Base-by-base conservation (phyloP, 352 stramenopile genomes). In the Globisporangium sylvaticum region DNA sequence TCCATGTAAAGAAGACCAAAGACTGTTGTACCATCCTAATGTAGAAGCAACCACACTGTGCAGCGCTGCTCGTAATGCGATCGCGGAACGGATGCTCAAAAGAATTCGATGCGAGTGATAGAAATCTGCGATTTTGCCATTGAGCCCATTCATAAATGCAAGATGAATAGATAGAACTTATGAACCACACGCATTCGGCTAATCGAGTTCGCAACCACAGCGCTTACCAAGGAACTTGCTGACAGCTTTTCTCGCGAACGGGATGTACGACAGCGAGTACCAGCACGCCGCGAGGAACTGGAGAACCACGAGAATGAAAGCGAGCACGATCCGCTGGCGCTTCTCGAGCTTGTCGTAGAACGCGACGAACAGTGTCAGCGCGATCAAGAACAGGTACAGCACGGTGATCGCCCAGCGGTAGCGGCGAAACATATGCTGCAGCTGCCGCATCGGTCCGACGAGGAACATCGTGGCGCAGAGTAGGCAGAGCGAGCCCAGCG, bases 241-340 rank as follows among this genome's bases (percentile, higher is more conserved):
- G 9, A 74, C 62, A 31, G 62, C 66, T 59, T 91, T 73, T 56
- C 84, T 64, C 32, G 81, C 87, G 69, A 86, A 95, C 15, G 88
- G 88, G 62, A 96, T 93, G 68, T 93, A 95, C 12, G 66, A 81
- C 24, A 95, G 69, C 20, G 62, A 83, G 70, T 96, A 95, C 85
- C 87, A 96, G 20, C 79, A 76, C n/a, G 88, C 83, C 14, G 85
- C 70, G 8, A 83, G 62, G 71, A 91, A 94, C 74, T 96, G 77
- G 9, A 89, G 62, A 18, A 91, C 53, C 10, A 94, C 70, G 18
- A 91, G 64, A 15, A 87, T 53, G 24, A 92, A 53, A 5, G 91
- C 69, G 9, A 92, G 67, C 7, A 83, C 55, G 4, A 93, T 29
- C 5, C 52, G 63, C 22, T 55, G 27, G 4, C n/a, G 37, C 31